Percentiles rank a stretch among this genome's conserved stretches.
phyloP scores from a whole-genome alignment of 192 early-diverging fungal species.

The Geranomyces variabilis region DNA sequence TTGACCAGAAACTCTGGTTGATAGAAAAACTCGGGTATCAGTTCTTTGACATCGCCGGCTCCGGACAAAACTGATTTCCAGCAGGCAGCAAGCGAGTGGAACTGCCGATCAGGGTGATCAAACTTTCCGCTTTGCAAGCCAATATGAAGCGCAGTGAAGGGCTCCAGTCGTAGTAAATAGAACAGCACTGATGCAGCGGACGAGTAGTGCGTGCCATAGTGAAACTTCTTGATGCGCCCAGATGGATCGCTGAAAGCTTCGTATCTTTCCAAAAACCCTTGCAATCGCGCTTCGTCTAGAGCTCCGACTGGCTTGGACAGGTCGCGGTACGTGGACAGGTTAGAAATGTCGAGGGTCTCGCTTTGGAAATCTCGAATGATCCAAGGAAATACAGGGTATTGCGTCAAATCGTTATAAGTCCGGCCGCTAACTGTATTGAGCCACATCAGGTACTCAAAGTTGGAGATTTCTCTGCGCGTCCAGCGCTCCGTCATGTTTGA shows the following conservation, averaged over 20 bases:
- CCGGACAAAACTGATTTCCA: conserved; percentile 58
- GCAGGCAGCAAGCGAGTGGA: conserved; percentile 53
- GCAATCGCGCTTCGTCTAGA: conserved; percentile 66
- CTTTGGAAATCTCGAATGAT: conserved; percentile 43
- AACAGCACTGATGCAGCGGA: conserved; percentile 89
- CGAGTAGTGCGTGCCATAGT: conserved; percentile 97
- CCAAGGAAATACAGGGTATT: conserved; percentile 98
- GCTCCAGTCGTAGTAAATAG: conserved; percentile 87
- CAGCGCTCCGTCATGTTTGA: conserved; percentile 77
- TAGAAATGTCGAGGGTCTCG: conserved; percentile 69
- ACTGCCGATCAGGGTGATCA: conserved; percentile 66
- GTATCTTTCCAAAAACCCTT: conserved; percentile 69
- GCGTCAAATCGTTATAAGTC: conserved; percentile 78
- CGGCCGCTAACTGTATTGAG: conserved; percentile 84
- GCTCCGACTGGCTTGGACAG: conserved; percentile 91
- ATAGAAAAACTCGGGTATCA: conserved; percentile 97
- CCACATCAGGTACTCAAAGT: conserved; percentile 96
- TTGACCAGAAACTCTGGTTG: conserved; percentile 85
- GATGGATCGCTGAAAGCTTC: conserved; percentile 67
- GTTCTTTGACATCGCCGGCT: conserved; percentile 77
- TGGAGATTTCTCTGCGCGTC: conserved; percentile 84
- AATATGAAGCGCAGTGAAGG: conserved; percentile 76
- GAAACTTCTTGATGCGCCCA: conserved; percentile 66
- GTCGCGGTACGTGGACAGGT: conserved; percentile 82
- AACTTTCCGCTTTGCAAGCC: conserved; percentile 58